phyloP scores from a whole-genome alignment of 441 rosid genomes.

The Codiaeum variegatum region DNA sequence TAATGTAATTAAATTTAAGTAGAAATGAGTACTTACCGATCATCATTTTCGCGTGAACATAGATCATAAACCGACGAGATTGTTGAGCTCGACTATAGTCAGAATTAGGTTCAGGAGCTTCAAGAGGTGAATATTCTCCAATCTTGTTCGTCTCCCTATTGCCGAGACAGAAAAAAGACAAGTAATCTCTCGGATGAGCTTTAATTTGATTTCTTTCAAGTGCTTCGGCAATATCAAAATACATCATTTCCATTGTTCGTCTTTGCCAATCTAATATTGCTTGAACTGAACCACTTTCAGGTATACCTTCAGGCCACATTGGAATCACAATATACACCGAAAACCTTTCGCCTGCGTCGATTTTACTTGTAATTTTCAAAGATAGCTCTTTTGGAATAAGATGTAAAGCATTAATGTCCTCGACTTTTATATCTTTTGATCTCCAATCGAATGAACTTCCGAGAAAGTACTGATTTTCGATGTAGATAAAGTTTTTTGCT shows the following conservation, averaged over 20 bases:
- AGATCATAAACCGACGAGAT: conserved; percentile 89
- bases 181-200: conserved; percentile 68
- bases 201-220: conserved; percentile 50
- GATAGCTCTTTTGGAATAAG: conserved; percentile 81
- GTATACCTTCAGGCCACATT: conserved; percentile 36
- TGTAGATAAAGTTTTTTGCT: conserved; percentile 76
- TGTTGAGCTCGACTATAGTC: conserved; percentile 70
- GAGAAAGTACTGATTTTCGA: conserved; percentile 78
- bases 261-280: conserved; percentile 30
- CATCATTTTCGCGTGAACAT: conserved; percentile 92
- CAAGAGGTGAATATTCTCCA: conserved; percentile 68
- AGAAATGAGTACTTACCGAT: conserved; percentile 39
- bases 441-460: conserved; percentile 32
- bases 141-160: conserved; percentile 68
- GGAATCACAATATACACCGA: conserved; percentile 26
- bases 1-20: too few relatives aligned
- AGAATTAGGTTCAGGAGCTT: conserved; percentile 56
- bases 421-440: conserved; percentile 53
- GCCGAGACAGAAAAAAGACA: conserved; percentile 88
- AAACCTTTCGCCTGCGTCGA: conserved; percentile 73
- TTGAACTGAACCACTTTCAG: conserved; percentile 27
- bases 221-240: conserved; percentile 20
- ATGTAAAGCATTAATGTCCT: conserved; percentile 69
- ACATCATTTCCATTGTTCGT: conserved; percentile 32
- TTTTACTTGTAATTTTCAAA: conserved; percentile 72